Conservation (phyloP, 2,329 filamentous ascomycete species). For the Arthrobotrys entomopaga region DNA sequence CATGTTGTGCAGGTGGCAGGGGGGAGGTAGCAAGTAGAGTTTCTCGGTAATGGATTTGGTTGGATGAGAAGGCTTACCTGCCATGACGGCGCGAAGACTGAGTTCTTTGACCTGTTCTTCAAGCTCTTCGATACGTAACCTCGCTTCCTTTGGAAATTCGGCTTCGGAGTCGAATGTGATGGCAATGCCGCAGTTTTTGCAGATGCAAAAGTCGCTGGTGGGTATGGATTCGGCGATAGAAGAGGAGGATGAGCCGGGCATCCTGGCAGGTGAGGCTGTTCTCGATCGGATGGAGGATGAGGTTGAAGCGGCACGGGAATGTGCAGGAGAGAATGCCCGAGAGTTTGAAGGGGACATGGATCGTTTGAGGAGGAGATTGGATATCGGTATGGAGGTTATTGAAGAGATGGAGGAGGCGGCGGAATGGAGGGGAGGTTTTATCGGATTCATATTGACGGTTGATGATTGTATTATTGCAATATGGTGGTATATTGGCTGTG, state of each 20-base stretch:
- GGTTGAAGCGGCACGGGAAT: not conserved
- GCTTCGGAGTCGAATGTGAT: slow-evolving; percentile 52
- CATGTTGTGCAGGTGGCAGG: no score
- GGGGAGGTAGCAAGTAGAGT: not conserved
- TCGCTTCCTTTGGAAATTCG: slow-evolving; percentile 66
- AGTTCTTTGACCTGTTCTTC: slow-evolving; percentile 76
- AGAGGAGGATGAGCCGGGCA: slow-evolving; percentile 2
- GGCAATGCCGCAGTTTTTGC: slow-evolving; percentile 59
- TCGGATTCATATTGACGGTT: not conserved
- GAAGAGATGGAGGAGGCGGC: not conserved
- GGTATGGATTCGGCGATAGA: slow-evolving; percentile 10
- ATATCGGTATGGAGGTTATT: slow-evolving; percentile 3
- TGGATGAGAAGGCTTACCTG: slow-evolving; percentile 63
- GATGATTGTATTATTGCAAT: no score
- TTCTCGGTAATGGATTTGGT: not conserved
- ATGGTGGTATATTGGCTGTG: not conserved
- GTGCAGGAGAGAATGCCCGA: slow-evolving; percentile 14
- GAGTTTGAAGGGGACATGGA: slow-evolving; percentile 7
- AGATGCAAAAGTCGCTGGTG: slow-evolving; percentile 37
- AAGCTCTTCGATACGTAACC: slow-evolving; percentile 73
- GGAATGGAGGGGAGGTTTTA: slow-evolving; percentile 9
- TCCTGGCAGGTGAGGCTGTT: not conserved
- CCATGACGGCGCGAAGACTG: slow-evolving; percentile 75
- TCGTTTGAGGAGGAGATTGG: slow-evolving; percentile 6
- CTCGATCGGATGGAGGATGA: slow-evolving; percentile 3